These are phyloP conservation scores for Thalassiosira exigua DNA, from an alignment of 352 stramenopile genomes.

Conservation along the genomic window DNA sequence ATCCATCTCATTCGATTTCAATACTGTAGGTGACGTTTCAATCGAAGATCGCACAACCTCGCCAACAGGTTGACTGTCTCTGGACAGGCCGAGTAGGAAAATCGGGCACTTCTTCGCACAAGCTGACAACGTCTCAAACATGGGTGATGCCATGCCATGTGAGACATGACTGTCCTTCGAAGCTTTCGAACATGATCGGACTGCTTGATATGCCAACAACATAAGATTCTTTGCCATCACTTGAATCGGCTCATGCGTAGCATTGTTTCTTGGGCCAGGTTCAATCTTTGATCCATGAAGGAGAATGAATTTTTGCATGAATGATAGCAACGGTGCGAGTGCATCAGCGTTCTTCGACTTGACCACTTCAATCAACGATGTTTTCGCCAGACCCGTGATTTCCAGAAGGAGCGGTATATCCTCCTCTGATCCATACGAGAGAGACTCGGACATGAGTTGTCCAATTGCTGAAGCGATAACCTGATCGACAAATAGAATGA, in stretches of 20 bases:
- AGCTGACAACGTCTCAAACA: slow-evolving; percentile 55
- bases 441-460: slow-evolving; percentile 25
- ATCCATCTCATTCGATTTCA: slow-evolving; percentile 46
- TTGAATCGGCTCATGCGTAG: slow-evolving; percentile 18
- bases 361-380: slow-evolving; percentile 9
- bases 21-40: slow-evolving; percentile 22
- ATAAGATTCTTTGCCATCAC: slow-evolving; percentile 39
- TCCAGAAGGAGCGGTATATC: slow-evolving; percentile 33
- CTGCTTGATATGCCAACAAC: slow-evolving; percentile 42
- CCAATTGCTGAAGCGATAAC: slow-evolving; percentile 34
- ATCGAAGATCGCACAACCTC: slow-evolving; percentile 41
- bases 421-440: slow-evolving; percentile 32
- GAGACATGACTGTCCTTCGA: slow-evolving; percentile 11
- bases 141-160: slow-evolving; percentile 33
- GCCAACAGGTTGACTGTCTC: slow-evolving; percentile 27
- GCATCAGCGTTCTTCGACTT: slow-evolving; percentile 26
- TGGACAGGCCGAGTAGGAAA: slow-evolving; percentile 60
- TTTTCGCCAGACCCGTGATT: slow-evolving; percentile 21
- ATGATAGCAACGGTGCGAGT: slow-evolving; percentile 35
- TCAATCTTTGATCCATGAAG: slow-evolving; percentile 33
- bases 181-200: slow-evolving; percentile 8
- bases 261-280: not conserved
- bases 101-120: slow-evolving; percentile 53
- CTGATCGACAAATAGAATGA: slow-evolving; percentile 29
- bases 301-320: slow-evolving; percentile 40